These are phyloP conservation scores for Kuraishia molischiana DNA, from an alignment of 805 yeast species.

Conservation along the genomic window DNA sequence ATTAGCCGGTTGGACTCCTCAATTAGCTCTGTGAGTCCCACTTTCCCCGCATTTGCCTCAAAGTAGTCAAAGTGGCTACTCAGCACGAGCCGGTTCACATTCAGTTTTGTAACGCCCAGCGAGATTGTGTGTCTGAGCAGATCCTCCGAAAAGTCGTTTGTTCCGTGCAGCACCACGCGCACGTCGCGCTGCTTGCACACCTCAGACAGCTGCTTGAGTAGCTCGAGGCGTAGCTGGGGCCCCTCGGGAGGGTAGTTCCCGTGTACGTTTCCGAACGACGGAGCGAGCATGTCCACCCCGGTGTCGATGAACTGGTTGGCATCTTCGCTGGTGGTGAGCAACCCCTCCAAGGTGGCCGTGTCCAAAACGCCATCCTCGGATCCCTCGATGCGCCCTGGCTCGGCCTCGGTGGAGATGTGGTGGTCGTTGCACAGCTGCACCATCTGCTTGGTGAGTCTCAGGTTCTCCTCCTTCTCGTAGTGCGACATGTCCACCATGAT, in stretches of 20 bases:
- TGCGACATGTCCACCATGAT: slow-evolving; percentile 30
- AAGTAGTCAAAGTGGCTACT: slow-evolving; percentile 16
- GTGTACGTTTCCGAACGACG: slow-evolving; percentile 27
- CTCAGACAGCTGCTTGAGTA: not conserved
- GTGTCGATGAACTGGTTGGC: slow-evolving; percentile 21
- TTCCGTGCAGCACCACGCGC: slow-evolving; percentile 24
- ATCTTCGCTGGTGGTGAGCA: slow-evolving; percentile 22
- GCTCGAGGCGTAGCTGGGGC: slow-evolving; percentile 11
- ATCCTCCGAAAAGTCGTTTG: slow-evolving; percentile 20
- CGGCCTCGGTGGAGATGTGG: slow-evolving; percentile 26
- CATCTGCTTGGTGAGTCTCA: slow-evolving; percentile 17
- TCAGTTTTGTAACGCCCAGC: slow-evolving; percentile 22
- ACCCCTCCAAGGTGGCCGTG: slow-evolving; percentile 18
- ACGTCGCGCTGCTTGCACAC: slow-evolving; percentile 5
- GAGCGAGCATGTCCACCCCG: slow-evolving; percentile 26
- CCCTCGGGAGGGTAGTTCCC: slow-evolving; percentile 25
- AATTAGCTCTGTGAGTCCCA: slow-evolving; percentile 17
- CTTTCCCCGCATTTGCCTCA: slow-evolving; percentile 11
- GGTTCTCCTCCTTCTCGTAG: slow-evolving; percentile 23
- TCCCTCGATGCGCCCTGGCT: slow-evolving; percentile 28
- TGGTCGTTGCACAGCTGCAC: slow-evolving; percentile 18
- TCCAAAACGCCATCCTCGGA: slow-evolving; percentile 25
- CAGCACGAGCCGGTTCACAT: slow-evolving; percentile 21
- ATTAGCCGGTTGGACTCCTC: slow-evolving; percentile 16
- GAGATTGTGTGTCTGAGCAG: slow-evolving; percentile 14